These are phyloP conservation scores for Pelargonium citronellum DNA, from an alignment of 441 rosid species.

Conservation along the genomic window DNA sequence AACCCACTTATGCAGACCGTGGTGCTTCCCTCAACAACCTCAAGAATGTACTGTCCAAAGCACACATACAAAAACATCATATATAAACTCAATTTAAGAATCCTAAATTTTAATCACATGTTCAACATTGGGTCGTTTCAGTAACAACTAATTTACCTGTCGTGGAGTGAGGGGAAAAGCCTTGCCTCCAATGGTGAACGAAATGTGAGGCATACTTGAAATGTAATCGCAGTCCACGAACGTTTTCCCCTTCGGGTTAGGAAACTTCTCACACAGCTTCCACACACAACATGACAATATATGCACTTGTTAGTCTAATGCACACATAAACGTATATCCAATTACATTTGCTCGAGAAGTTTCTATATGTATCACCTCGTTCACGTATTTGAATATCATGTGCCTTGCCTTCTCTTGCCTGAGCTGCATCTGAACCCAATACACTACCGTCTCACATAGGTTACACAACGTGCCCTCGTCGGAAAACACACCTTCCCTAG, in stretches of 20 bases:
- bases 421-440: conserved; percentile 55
- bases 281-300: neutral
- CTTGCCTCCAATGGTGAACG: conserved; percentile 45
- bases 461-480: conserved; percentile 34
- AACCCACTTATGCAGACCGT: conserved; percentile 48
- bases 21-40: conserved; percentile 32
- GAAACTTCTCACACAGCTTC: conserved; percentile 50
- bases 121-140: too few species aligned
- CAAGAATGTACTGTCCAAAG: conserved; percentile 36
- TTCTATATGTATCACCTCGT: conserved; percentile 31
- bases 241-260: conserved; percentile 43
- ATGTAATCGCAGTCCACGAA: conserved; percentile 43
- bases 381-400: conserved; percentile 33
- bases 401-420: conserved; percentile 44
- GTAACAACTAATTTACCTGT: conserved; percentile 25
- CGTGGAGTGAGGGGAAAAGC: conserved; percentile 45
- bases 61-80: neutral
- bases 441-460: conserved; percentile 50
- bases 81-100: too few species aligned
- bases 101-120: neutral
- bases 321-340: neutral
- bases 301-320: conserved; percentile 6
- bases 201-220: conserved; percentile 35
- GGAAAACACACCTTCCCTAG: neutral
- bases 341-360: neutral